Conservation (phyloP, 2,329 filamentous ascomycete species). For the Dothiorella sarmentorum region DNA sequence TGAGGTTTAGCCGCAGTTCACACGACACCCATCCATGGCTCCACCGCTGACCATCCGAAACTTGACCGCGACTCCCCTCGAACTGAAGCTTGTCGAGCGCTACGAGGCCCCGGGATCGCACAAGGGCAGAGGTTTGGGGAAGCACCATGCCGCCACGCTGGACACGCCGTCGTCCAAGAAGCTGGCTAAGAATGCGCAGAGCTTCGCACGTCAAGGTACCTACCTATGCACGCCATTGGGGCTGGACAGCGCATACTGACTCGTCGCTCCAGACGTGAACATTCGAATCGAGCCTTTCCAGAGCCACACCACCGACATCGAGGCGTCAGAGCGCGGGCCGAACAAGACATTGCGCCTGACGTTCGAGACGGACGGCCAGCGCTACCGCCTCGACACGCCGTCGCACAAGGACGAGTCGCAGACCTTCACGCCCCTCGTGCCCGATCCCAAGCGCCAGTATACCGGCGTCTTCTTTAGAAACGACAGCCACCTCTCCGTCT, state of each 20-base stretch:
- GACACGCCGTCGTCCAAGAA: slow-evolving; percentile 37
- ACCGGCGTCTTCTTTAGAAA: slow-evolving; percentile 42
- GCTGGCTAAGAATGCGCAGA: slow-evolving; percentile 55
- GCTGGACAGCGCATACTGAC: not conserved
- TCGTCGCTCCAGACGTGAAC: slow-evolving; percentile 48
- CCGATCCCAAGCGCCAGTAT: slow-evolving; percentile 39
- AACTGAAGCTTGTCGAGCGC: slow-evolving; percentile 70
- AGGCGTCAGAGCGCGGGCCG: slow-evolving; percentile 52
- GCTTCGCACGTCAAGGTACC: slow-evolving; percentile 54
- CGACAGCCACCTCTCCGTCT: slow-evolving; percentile 52
- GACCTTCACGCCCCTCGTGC: slow-evolving; percentile 37
- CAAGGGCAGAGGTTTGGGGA: slow-evolving; percentile 27
- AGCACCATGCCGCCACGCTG: slow-evolving; percentile 12
- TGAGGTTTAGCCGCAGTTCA: slow-evolving; percentile 16
- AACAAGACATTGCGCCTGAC: slow-evolving; percentile 71
- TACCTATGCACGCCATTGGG: not conserved
- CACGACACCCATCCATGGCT: slow-evolving; percentile 13
- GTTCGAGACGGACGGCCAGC: slow-evolving; percentile 62
- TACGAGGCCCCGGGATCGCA: slow-evolving; percentile 57
- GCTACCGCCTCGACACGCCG: slow-evolving; percentile 71
- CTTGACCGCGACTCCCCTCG: slow-evolving; percentile 68
- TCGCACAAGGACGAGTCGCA: slow-evolving; percentile 46
- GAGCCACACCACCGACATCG: slow-evolving; percentile 60
- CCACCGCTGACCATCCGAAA: slow-evolving; percentile 70
- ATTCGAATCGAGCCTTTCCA: slow-evolving; percentile 67